Evolutionary conservation across 805 yeast genomes (phyloP).

Genomic region (Danielia oregonensis): DNA sequence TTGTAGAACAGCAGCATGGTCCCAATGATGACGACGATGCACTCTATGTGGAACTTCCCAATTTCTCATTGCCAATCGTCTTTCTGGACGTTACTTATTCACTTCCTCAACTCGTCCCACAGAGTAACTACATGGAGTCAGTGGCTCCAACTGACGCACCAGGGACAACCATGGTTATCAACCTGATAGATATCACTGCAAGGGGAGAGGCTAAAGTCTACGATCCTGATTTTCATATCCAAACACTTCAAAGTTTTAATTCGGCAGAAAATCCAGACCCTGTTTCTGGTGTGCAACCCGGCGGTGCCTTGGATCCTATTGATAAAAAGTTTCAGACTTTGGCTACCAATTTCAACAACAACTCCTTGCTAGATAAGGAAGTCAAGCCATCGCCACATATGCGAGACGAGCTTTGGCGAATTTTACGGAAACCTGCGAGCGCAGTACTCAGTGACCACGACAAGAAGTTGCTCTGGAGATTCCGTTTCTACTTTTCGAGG

Average conservation of each 20-base stretch:
- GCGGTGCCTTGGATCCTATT: constrained; percentile 58
- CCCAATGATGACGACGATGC: constrained; percentile 1
- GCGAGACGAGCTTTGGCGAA: constrained; percentile 66
- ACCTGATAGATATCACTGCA: constrained; percentile 28
- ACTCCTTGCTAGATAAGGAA: constrained; percentile 74
- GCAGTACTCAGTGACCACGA: constrained; percentile 78
- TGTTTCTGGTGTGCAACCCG: neutral
- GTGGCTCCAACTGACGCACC: constrained; percentile 1
- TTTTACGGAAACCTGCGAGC: constrained; percentile 77
- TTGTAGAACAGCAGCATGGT: constrained; percentile 37
- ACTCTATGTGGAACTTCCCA: constrained; percentile 45
- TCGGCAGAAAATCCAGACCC: constrained; percentile 1
- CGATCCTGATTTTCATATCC: constrained; percentile 39
- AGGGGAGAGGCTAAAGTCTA: constrained; percentile 29
- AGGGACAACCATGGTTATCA: constrained; percentile 32
- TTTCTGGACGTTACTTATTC: constrained; percentile 53
- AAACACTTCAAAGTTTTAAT: constrained; percentile 10
- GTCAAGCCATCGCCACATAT: constrained; percentile 83
- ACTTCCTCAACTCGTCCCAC: constrained; percentile 6
- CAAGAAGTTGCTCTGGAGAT: constrained; percentile 86
- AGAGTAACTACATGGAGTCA: constrained; percentile 4
- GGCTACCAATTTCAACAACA: constrained; percentile 74
- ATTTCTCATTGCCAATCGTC: constrained; percentile 70
- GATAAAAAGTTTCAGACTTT: constrained; percentile 82
- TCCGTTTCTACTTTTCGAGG: constrained; percentile 63